A percentile compares a stretch with the other conserved stretches of the same genome.
Conservation (phyloP, 371 early-diverging fungal species). For the Apophysomyces elegans region DNA sequence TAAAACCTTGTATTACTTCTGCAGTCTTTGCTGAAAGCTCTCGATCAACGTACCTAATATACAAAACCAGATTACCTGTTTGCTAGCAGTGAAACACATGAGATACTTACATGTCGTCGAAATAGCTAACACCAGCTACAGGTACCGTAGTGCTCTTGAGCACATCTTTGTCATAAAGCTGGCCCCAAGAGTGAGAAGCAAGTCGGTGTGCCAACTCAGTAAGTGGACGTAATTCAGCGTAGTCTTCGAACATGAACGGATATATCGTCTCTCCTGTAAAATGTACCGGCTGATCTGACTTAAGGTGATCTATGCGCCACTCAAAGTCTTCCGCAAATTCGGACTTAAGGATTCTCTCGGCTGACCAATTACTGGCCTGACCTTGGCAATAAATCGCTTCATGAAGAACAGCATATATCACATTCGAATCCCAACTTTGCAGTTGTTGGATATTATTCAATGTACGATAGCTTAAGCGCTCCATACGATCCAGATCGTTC, state of each 20-base stretch:
- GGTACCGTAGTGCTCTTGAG: slow-evolving; percentile 60
- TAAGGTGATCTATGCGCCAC: slow-evolving; percentile 47
- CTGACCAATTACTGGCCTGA: slow-evolving; percentile 68
- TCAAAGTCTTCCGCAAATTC: slow-evolving; percentile 56
- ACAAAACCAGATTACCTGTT: not conserved
- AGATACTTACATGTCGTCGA: slow-evolving; percentile 68
- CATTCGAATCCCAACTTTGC: slow-evolving; percentile 65
- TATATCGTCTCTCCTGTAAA: slow-evolving; percentile 73
- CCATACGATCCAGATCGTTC: slow-evolving; percentile 53
- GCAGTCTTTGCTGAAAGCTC: slow-evolving; percentile 68
- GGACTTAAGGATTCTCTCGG: slow-evolving; percentile 59
- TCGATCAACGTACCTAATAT: slow-evolving; percentile 62
- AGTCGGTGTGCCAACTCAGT: slow-evolving; percentile 65
- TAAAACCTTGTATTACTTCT: slow-evolving; percentile 58
- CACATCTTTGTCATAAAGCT: slow-evolving; percentile 58
- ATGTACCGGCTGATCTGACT: slow-evolving; percentile 34
- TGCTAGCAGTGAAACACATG: not conserved
- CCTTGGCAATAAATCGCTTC: slow-evolving; percentile 76
- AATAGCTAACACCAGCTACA: slow-evolving; percentile 73
- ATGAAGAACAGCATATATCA: slow-evolving; percentile 73
- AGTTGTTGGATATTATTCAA: slow-evolving; percentile 44
- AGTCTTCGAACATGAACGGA: slow-evolving; percentile 81
- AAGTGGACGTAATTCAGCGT: slow-evolving; percentile 62
- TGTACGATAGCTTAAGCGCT: slow-evolving; percentile 55
- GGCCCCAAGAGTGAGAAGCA: slow-evolving; percentile 65